Base-by-base conservation (phyloP, 441 rosid genomes). In the Gossypium trilobum region DNA sequence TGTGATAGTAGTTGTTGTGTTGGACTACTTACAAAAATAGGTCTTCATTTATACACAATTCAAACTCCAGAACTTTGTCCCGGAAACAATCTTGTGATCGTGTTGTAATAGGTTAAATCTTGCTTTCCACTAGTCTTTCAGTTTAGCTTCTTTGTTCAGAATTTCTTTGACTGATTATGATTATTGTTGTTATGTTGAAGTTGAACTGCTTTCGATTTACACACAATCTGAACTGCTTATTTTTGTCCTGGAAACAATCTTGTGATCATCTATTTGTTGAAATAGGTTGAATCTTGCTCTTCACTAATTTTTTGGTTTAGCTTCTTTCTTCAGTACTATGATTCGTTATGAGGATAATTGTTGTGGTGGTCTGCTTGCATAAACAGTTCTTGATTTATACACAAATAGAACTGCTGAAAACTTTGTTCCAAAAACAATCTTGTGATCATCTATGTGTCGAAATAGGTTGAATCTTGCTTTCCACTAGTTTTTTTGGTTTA, bases 91-190 rank as follows among this genome's bases (percentile, higher is more conserved):
- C 11, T 44, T 44, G 57, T 67, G n/a, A 50, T 67, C 13, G 3
- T 27, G 58, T 25, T 58, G 14, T 23, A 48, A 25, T 48, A 13
- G 42, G 57, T 48, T 67, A 20, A 67, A 48, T 46, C 70, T 27
- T 66, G 4, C 3, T 67, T 67, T 67, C 19, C 42, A 48, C n/a
- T n/a, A n/a, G 58, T 25, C 51, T 67, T 31, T 25, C 59, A 19
- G 36, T 78, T 58, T 56, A 23, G 29, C 22, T 23, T 67, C 72
- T 73, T 50, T 19, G 13, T 74, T 61, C n/a, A 19, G 50, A 42
- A 63, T 25, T 20, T 52, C 39, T 48, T 48, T 14, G 44, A 27
- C 14, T 25, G 11, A 14, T 8, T 25, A 27, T 50, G 58, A 50
- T 50, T 23, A 14, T 33, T 36, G n/a, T 13, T 13, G 29, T 39